A percentile compares a stretch with the other conserved stretches of the same genome.
phyloP scores from a whole-genome alignment of 163 green algal species.

The Scenedesmus sp. region DNA sequence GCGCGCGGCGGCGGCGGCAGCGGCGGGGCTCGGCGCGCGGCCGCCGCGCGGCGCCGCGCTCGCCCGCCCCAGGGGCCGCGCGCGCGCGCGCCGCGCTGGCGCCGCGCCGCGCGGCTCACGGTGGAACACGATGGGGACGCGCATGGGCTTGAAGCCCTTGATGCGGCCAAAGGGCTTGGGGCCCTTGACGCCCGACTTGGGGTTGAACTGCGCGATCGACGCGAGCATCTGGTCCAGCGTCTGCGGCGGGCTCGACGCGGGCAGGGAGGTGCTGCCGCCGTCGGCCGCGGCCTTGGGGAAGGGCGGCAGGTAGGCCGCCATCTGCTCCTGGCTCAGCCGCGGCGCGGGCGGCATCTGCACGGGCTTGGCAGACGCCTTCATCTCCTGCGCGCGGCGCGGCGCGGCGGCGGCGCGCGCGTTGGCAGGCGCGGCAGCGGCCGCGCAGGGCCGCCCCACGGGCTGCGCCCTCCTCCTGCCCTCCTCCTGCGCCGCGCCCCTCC shows the following conservation, averaged over 20 bases:
- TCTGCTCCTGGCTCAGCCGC: neutral
- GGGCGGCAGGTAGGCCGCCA: slow-evolving; percentile 3
- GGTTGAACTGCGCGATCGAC: slow-evolving; percentile 40
- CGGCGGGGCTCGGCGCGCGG: neutral
- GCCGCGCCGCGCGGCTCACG: slow-evolving; percentile 23
- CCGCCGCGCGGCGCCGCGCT: neutral
- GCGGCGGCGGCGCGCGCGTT: neutral
- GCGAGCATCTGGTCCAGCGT: slow-evolving; percentile 28
- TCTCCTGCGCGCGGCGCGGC: neutral
- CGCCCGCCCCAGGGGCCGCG: neutral
- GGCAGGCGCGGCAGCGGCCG: neutral
- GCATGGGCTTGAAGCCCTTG: slow-evolving; percentile 40
- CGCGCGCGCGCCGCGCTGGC: too few relatives aligned
- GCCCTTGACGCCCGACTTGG: slow-evolving; percentile 20
- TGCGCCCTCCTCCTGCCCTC: too few relatives aligned
- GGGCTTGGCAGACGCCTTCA: slow-evolving; percentile 15
- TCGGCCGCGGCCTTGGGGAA: slow-evolving; percentile 27
- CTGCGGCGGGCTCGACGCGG: slow-evolving; percentile 13
- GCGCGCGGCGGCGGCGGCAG: neutral
- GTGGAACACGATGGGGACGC: slow-evolving; percentile 36
- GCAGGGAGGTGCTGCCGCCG: neutral
- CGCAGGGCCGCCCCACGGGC: too few relatives aligned
- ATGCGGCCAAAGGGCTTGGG: slow-evolving; percentile 21
- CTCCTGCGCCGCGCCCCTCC: neutral
- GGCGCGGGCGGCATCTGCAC: slow-evolving; percentile 17